These are phyloP conservation scores for Globisporangium abappressorium DNA, from an alignment of 352 stramenopile genomes.

Conservation along the genomic window DNA sequence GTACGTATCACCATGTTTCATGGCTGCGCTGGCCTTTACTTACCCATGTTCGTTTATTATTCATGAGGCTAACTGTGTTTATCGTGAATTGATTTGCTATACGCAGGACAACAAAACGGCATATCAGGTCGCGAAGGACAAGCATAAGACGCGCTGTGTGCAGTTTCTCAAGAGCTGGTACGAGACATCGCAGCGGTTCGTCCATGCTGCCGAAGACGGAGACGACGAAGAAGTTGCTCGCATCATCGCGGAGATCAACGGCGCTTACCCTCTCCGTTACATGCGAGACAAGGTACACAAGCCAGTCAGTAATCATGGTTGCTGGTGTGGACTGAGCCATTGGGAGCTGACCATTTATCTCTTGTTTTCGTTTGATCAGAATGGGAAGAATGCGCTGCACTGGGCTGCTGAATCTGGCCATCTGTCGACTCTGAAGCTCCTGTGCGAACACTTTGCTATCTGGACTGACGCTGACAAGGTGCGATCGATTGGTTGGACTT, in stretches of 20 bases:
- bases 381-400: slow-evolving; percentile 87
- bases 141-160: slow-evolving; percentile 85
- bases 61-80: background rate
- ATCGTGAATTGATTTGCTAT: background rate
- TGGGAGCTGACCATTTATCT: background rate
- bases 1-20: slow-evolving; percentile 29
- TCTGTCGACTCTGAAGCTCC: slow-evolving; percentile 72
- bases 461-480: slow-evolving; percentile 85
- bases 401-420: slow-evolving; percentile 80
- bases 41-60: background rate
- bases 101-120: slow-evolving; percentile 85
- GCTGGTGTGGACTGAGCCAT: background rate
- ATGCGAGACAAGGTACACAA: slow-evolving; percentile 77
- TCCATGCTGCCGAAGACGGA: slow-evolving; percentile 78
- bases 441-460: slow-evolving; percentile 70
- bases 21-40: background rate
- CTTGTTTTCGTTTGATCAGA: slow-evolving; percentile 28
- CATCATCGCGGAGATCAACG: slow-evolving; percentile 81
- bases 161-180: slow-evolving; percentile 88
- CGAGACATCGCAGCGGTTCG: slow-evolving; percentile 86
- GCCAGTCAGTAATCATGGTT: background rate
- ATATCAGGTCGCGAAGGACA: slow-evolving; percentile 87
- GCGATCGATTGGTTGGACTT: background rate
- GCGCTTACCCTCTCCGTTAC: slow-evolving; percentile 70
- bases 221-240: slow-evolving; percentile 75